Percentiles rank a stretch among this genome's conserved stretches.
phyloP scores from a whole-genome alignment of 352 stramenopile genomes.

The Thraustochytrium striatum region DNA sequence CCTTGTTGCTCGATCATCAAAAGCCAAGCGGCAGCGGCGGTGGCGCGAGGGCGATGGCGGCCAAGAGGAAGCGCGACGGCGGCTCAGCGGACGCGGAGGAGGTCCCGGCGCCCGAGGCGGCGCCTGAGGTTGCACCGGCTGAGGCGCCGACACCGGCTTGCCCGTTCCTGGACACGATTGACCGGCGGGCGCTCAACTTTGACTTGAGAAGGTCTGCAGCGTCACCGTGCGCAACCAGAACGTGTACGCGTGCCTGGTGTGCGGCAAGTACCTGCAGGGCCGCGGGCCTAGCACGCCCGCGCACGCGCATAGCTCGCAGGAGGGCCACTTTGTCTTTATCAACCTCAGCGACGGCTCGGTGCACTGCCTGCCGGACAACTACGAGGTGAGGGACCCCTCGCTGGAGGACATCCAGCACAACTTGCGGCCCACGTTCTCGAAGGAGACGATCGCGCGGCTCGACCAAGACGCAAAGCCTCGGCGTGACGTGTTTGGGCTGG shows the following conservation, averaged over 20 bases:
- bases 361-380: slow-evolving; percentile 89
- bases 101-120: too few relatives aligned
- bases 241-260: slow-evolving; percentile 97
- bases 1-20: too few relatives aligned
- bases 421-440: slow-evolving; percentile 79
- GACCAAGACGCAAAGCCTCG: slow-evolving; percentile 83
- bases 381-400: slow-evolving; percentile 93
- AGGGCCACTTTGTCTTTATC: slow-evolving; percentile 94
- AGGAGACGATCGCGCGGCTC: slow-evolving; percentile 70
- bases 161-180: slow-evolving; percentile 97
- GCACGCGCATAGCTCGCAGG: slow-evolving; percentile 93
- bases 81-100: too few relatives aligned
- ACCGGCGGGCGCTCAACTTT: slow-evolving; percentile 95
- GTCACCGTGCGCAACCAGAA: slow-evolving; percentile 91
- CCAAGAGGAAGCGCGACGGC: too few relatives aligned
- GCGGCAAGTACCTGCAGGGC: slow-evolving; percentile 97
- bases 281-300: slow-evolving; percentile 83
- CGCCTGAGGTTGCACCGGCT: too few relatives aligned
- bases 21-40: too few relatives aligned
- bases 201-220: slow-evolving; percentile 97
- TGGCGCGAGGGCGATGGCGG: too few relatives aligned
- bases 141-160: too few relatives aligned
- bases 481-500: slow-evolving; percentile 88
- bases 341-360: slow-evolving; percentile 82
- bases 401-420: slow-evolving; percentile 89